Conservation (phyloP, 2,329 filamentous ascomycete species). For the Hawksworthiomyces lignivorus region DNA sequence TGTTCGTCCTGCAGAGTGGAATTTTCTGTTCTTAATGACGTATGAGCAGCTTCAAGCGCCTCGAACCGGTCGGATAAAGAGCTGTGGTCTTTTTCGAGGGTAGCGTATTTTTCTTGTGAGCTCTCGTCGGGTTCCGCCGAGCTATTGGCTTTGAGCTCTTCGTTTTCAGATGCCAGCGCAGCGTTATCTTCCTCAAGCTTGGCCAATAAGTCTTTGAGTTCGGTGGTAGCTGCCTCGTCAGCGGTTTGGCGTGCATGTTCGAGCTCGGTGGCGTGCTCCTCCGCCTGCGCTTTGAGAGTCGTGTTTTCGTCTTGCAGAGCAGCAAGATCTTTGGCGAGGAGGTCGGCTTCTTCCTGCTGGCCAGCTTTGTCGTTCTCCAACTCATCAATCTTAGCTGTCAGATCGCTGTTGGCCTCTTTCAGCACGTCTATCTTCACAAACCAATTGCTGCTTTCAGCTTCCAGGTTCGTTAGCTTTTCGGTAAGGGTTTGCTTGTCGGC, state of each 20-base stretch:
- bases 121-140: neutral
- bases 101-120: neutral
- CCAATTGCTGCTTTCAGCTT: slow-evolving; percentile 3
- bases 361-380: slow-evolving; percentile 1
- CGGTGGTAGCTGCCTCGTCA: neutral
- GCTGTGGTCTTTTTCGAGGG: no score
- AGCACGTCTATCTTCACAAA: no score
- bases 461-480: neutral
- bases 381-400: neutral
- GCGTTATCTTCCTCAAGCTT: slow-evolving; percentile 6
- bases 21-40: slow-evolving; percentile 3
- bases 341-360: neutral
- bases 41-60: no score
- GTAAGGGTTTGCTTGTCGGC: neutral
- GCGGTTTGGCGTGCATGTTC: neutral
- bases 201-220: no score
- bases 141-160: neutral
- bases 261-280: neutral
- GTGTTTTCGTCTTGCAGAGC: slow-evolving; percentile 3
- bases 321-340: neutral
- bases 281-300: neutral
- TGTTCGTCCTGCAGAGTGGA: slow-evolving; percentile 4
- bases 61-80: no score
- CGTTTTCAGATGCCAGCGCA: slow-evolving; percentile 1
- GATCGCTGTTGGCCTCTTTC: no score